A percentile compares a stretch with the other conserved stretches of the same genome.
Evolutionary conservation across 2,329 filamentous ascomycete species (phyloP).

Genomic region (Nothomitra cinnamomea): DNA sequence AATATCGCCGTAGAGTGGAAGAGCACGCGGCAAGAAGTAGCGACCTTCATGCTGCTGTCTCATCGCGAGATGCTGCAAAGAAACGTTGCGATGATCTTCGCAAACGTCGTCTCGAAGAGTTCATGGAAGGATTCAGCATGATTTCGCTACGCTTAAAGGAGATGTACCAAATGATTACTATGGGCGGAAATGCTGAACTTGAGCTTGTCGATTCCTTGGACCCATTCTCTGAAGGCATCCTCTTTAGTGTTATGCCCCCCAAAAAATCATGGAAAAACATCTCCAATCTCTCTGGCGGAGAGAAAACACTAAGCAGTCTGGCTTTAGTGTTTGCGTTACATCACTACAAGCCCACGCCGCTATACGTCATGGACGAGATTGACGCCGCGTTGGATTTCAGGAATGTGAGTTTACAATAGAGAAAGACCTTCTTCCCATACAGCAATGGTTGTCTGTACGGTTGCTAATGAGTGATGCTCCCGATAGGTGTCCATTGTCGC

Average conservation of each 20-base stretch:
- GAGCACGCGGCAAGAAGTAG: constrained; percentile 69
- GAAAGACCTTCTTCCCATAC: not conserved
- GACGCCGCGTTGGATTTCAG: constrained; percentile 94
- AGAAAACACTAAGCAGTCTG: constrained; percentile 88
- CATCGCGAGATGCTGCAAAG: constrained; percentile 71
- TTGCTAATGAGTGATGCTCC: not conserved
- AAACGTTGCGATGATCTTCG: constrained; percentile 84
- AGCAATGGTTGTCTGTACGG: too few species aligned
- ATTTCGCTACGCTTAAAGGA: constrained; percentile 94
- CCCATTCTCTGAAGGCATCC: constrained; percentile 89
- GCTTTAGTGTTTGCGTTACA: constrained; percentile 96
- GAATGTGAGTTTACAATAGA: constrained; percentile 50
- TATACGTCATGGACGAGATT: constrained; percentile 99
- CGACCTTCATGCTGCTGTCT: constrained; percentile 65
- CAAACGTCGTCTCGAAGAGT: constrained; percentile 77
- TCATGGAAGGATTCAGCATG: constrained; percentile 92
- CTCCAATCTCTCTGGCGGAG: constrained; percentile 82
- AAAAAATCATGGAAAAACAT: constrained; percentile 99
- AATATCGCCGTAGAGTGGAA: constrained; percentile 73
- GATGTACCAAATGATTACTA: constrained; percentile 99
- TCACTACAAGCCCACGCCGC: constrained; percentile 90
- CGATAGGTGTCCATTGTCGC: constrained; percentile 83
- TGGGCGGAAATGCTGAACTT: constrained; percentile 95
- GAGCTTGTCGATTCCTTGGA: constrained; percentile 93
- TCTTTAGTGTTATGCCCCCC: constrained; percentile 97